phyloP scores from a whole-genome alignment of 1,284 basidiomycete species.

The Cystobasidium slooffiae region DNA sequence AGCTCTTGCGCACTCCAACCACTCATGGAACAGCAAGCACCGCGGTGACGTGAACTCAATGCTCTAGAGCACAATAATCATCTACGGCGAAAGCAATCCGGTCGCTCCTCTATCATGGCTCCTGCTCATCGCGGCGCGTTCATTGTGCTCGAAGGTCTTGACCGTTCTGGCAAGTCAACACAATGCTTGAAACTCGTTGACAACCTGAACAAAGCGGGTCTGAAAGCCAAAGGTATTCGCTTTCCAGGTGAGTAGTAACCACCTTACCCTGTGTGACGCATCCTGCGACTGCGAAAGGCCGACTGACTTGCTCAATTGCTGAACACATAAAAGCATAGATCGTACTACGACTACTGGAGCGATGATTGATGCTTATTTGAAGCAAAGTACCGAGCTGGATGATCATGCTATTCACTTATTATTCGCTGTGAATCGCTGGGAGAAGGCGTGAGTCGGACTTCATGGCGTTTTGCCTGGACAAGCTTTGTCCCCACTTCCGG shows the following conservation, averaged over 20 bases:
- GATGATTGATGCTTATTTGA: slow-evolving; percentile 91
- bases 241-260: slow-evolving; percentile 73
- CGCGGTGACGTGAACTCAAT: too few species aligned
- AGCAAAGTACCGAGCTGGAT: slow-evolving; percentile 79
- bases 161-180: slow-evolving; percentile 88
- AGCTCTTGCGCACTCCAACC: too few species aligned
- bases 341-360: slow-evolving; percentile 87
- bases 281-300: too few species aligned
- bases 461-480: too few species aligned
- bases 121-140: slow-evolving; percentile 69
- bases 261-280: not conserved
- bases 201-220: slow-evolving; percentile 58
- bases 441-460: slow-evolving; percentile 74
- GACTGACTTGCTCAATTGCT: too few species aligned
- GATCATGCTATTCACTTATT: slow-evolving; percentile 91
- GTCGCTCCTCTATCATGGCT: slow-evolving; percentile 3
- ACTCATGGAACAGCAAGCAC: too few species aligned
- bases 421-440: slow-evolving; percentile 97
- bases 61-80: too few species aligned
- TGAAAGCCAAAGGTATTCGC: slow-evolving; percentile 65
- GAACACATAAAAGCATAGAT: slow-evolving; percentile 63
- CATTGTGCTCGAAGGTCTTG: slow-evolving; percentile 91
- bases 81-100: not conserved
- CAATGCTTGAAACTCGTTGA: slow-evolving; percentile 70
- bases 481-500: slow-evolving; percentile 14